Evolutionary conservation across 805 yeast species (phyloP).

Genomic region (Kodamaea nitidulidarum): DNA sequence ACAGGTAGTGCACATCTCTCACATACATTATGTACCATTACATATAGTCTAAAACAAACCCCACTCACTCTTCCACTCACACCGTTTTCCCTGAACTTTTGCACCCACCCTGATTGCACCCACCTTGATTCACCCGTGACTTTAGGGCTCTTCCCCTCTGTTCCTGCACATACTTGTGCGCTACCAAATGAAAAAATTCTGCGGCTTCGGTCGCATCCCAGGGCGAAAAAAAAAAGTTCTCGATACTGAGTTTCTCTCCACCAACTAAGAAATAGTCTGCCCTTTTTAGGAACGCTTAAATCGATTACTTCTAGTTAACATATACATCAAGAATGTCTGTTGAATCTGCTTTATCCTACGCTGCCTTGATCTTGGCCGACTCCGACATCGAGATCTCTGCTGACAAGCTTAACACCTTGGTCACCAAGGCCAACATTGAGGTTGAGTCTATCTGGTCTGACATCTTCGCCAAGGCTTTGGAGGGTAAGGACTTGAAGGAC

Average conservation of each 20-base stretch:
- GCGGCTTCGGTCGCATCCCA: conserved; percentile 2
- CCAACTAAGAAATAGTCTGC: conserved; percentile 48
- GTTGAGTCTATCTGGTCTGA: conserved; percentile 47
- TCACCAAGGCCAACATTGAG: conserved; percentile 40
- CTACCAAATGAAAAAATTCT: conserved; percentile 9
- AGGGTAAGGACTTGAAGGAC: conserved; percentile 45
- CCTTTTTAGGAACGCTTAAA: conserved; percentile 35
- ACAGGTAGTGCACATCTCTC: too few species aligned
- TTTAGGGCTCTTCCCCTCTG: conserved; percentile 5
- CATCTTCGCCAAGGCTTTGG: conserved; percentile 46
- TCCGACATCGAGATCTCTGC: conserved; percentile 44
- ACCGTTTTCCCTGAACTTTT: too few species aligned
- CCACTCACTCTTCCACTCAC: too few species aligned
- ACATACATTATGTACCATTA: too few species aligned
- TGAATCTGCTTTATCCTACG: conserved; percentile 48
- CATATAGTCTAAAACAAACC: too few species aligned
- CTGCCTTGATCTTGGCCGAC: conserved; percentile 49
- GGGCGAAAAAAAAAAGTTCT: conserved; percentile 3
- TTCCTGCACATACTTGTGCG: conserved; percentile 1
- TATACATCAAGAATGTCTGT: conserved; percentile 33
- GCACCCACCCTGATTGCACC: too few species aligned
- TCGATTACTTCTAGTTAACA: conserved; percentile 45
- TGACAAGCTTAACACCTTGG: conserved; percentile 42
- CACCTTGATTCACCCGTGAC: neutral
- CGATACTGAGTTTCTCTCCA: conserved; percentile 6